Conservation (phyloP, 495 filamentous ascomycete genomes). For the Penicillium paxilli region DNA sequence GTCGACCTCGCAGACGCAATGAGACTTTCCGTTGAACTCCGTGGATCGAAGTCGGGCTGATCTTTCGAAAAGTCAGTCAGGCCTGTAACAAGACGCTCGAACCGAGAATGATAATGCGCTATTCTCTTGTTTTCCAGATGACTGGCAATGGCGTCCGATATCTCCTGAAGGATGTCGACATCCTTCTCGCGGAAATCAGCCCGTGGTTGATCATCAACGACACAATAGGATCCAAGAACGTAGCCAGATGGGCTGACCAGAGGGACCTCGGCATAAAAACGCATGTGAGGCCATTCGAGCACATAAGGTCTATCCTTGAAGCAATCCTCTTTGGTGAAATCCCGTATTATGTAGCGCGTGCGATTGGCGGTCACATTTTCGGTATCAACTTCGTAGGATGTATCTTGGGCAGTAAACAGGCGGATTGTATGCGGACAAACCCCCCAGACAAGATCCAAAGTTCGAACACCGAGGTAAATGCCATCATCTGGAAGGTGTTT, state of each 20-base stretch:
- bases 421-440: conserved; percentile 51
- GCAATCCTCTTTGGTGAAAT: conserved; percentile 49
- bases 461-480: conserved; percentile 44
- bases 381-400: conserved; percentile 21
- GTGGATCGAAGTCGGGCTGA: conserved; percentile 26
- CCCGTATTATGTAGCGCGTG: conserved; percentile 49
- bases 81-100: conserved; percentile 30
- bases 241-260: conserved; percentile 58
- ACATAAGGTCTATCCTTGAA: conserved; percentile 48
- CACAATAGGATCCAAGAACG: conserved; percentile 61
- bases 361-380: conserved; percentile 25
- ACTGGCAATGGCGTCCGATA: conserved; percentile 29
- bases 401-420: conserved; percentile 28
- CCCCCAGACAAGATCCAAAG: conserved; percentile 42
- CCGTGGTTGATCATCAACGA: conserved; percentile 56
- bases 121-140: conserved; percentile 37
- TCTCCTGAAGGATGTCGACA: conserved; percentile 28
- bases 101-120: conserved; percentile 25
- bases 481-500: conserved; percentile 35
- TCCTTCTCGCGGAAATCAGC: conserved; percentile 30
- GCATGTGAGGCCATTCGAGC: conserved; percentile 39
- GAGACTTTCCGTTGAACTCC: conserved; percentile 10
- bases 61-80: conserved; percentile 34
- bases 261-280: conserved; percentile 66
- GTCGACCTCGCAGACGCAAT: conserved; percentile 3